phyloP scores from a whole-genome alignment of 139 green algal genomes.

The Parachlorella kessleri region DNA sequence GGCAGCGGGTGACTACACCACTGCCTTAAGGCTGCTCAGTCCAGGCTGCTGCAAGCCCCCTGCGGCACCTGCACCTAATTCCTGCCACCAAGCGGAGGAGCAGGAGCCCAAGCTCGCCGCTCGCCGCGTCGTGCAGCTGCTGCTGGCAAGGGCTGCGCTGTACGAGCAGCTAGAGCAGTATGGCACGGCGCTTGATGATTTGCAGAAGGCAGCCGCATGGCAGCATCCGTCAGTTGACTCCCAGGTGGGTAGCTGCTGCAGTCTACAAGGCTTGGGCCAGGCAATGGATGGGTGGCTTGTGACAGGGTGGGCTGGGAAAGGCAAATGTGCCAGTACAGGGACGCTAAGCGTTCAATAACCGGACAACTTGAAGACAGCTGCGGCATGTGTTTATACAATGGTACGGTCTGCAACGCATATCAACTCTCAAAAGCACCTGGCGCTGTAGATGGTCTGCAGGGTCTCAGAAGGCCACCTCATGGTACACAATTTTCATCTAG shows the following conservation, averaged over 20 bases:
- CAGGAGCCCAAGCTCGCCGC: too few species aligned
- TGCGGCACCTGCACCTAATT: not conserved
- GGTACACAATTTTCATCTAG: not conserved
- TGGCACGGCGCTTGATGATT: constrained; percentile 7
- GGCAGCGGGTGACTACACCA: not conserved
- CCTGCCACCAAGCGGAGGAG: not conserved
- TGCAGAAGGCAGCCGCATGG: not conserved
- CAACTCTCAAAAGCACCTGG: too few species aligned
- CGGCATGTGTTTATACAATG: too few species aligned
- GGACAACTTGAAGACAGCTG: too few species aligned
- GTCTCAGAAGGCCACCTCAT: not conserved
- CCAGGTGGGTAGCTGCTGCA: not conserved
- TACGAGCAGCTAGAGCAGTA: constrained; percentile 25
- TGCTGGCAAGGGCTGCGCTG: not conserved
- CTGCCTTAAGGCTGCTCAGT: not conserved
- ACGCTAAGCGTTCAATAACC: not conserved
- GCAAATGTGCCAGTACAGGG: not conserved
- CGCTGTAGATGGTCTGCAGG: too few species aligned
- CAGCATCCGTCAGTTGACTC: not conserved
- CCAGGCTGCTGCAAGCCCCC: not conserved
- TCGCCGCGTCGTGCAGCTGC: constrained; percentile 1
- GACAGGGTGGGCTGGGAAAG: too few species aligned
- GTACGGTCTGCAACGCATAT: too few species aligned
- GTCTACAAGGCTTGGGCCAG: too few species aligned
- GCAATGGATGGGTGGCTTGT: too few species aligned